Base-by-base conservation (phyloP, 176 grass and related monocot genomes). In the Rhynchospora pubera region DNA sequence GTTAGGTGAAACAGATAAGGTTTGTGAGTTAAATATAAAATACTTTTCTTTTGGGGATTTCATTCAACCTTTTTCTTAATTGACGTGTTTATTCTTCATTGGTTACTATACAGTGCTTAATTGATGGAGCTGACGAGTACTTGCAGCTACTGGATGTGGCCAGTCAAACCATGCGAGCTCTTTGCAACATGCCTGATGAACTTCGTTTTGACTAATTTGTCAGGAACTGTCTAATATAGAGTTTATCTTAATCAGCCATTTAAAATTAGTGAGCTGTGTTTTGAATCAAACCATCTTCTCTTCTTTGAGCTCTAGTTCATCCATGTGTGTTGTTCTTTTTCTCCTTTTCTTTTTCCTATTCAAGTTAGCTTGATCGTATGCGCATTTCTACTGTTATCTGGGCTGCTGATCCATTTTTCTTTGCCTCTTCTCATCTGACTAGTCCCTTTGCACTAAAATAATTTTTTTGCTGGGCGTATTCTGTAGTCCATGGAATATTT, bases 1-100 rank as follows among this genome's bases (percentile, higher is more conserved):
- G 83, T 79, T 98, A 61, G 96, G 96, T 45, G 92, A 94, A 87
- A 81, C 90, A 56, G 96, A 98, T 87, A 98, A 98, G 96, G 96
- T 94, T 83, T 89, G 84, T 88, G 53, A 45, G n/a, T 60, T 78
- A 65, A 9, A 57, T 84, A 45, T 32, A 78, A 55, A 65, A 42
- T 84, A 69, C 60, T 58, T 63, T 67, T 87, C 45, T 32, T 6
- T 78, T 67, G 47, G 0, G 21, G 57, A n/a, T 57, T 51, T 56
- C 58, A 44, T 53, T 85, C 21, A 68, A 75, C 47, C 50, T 12
- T 16, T 67, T 76, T 66, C 21, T 6, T 43, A 73, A 65, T 60
- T 34, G 26, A 53, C 79, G 24, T 74, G 6, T 19, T 77, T 83
- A 39, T 69, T 59, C 3, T 58, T 75, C 5, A 15, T 81, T 81